A percentile compares a stretch with the other conserved stretches of the same genome.
Conservation (phyloP, 306 rosid species). For the Fragaria iinumae region DNA sequence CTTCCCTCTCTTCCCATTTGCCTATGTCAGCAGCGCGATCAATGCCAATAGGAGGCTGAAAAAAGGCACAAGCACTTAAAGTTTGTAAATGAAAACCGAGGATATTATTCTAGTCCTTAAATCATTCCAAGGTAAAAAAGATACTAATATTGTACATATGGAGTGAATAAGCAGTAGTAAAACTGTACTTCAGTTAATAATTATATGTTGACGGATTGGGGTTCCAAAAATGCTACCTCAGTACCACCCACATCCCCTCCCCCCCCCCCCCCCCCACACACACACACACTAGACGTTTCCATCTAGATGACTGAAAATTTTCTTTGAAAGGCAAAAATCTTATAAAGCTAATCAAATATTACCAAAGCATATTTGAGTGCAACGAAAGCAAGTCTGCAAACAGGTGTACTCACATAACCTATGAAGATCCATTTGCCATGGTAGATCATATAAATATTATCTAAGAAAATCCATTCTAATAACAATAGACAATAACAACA, state of each 20-base stretch:
- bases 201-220: neutral
- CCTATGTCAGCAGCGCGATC: constrained; percentile 64
- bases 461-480: no score
- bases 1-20: constrained; percentile 63
- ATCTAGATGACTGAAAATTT: neutral
- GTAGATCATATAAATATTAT: neutral
- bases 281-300: neutral
- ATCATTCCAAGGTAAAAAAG: neutral
- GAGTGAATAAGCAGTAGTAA: neutral
- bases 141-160: neutral
- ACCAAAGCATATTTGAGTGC: neutral
- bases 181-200: neutral
- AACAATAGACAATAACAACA: no score
- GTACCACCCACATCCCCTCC: neutral
- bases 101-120: no score
- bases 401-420: neutral
- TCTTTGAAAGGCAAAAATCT: no score
- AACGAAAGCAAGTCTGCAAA: neutral
- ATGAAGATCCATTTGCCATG: neutral
- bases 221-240: neutral
- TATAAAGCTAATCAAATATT: neutral
- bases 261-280: no score
- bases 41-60: constrained; percentile 71
- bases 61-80: constrained; percentile 10
- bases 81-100: neutral